Evolutionary conservation across 2,329 filamentous ascomycete genomes (phyloP).

Genomic region (Aspergillus brunneoviolaceus): DNA sequence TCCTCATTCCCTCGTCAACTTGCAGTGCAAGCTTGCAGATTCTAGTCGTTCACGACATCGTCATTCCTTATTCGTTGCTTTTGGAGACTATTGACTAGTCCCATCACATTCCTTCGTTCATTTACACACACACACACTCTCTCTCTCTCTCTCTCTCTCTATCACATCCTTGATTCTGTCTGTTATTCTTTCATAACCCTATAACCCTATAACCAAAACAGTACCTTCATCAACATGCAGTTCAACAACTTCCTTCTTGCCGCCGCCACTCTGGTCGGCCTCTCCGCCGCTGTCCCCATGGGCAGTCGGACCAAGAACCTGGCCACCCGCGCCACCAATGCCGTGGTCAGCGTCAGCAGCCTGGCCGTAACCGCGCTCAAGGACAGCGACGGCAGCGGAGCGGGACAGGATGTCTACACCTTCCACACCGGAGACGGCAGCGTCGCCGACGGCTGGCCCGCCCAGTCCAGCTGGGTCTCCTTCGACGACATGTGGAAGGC

Average conservation of each 20-base stretch:
- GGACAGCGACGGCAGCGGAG: neutral
- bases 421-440: conserved; percentile 24
- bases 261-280: neutral
- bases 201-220: neutral
- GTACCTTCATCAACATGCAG: neutral
- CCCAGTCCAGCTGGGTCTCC: conserved; percentile 16
- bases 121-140: neutral
- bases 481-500: conserved; percentile 26
- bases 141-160: conserved; percentile 1
- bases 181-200: no score
- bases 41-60: conserved; percentile 7
- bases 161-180: neutral
- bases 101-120: conserved; percentile 3
- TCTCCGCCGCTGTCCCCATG: neutral
- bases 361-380: neutral
- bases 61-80: conserved; percentile 3
- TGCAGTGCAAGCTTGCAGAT: conserved; percentile 6
- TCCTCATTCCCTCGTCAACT: neutral
- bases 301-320: conserved; percentile 4
- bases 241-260: conserved; percentile 3
- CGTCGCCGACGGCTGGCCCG: conserved; percentile 27
- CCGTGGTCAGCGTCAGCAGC: conserved; percentile 2
- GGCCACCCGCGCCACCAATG: conserved; percentile 3
- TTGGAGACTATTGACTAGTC: conserved; percentile 5
- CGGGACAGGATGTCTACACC: conserved; percentile 7